phyloP scores from a whole-genome alignment of 2,329 filamentous ascomycete genomes.

The Phoma sp. region DNA sequence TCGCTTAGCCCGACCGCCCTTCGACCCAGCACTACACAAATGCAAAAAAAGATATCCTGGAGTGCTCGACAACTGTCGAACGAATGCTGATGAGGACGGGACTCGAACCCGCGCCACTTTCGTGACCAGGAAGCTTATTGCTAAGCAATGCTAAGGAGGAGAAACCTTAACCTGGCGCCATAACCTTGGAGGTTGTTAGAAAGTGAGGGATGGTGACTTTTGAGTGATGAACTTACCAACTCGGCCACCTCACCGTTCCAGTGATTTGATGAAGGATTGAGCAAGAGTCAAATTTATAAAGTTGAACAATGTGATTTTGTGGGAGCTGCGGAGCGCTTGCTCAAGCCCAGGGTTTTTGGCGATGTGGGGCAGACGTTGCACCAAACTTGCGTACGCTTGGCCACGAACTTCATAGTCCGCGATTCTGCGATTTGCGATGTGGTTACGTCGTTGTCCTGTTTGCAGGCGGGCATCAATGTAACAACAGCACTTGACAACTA shows the following conservation, averaged over 20 bases:
- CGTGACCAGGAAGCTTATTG: constrained; percentile 18
- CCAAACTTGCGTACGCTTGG: too few species aligned
- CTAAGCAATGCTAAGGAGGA: constrained; percentile 31
- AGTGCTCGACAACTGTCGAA: neutral
- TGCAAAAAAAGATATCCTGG: constrained; percentile 23
- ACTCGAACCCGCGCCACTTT: constrained; percentile 4
- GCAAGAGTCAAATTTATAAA: too few species aligned
- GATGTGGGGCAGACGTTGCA: too few species aligned
- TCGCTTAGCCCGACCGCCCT: neutral
- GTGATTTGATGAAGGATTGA: constrained; percentile 4
- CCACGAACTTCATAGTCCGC: too few species aligned
- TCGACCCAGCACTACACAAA: neutral
- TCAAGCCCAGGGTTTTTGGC: too few species aligned
- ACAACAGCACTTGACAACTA: too few species aligned
- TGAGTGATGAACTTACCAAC: constrained; percentile 19
- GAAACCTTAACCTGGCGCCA: constrained; percentile 44
- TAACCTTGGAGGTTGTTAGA: constrained; percentile 23
- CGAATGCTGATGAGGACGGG: constrained; percentile 1
- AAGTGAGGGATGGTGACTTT: too few species aligned
- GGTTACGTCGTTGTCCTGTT: too few species aligned
- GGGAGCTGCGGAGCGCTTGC: too few species aligned
- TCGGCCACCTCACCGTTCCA: constrained; percentile 39
- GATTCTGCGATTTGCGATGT: too few species aligned
- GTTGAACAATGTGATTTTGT: too few species aligned
- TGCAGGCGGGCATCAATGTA: too few species aligned